Percentiles rank a stretch among this genome's conserved stretches.
Conservation (phyloP, 2,329 filamentous ascomycete species). For the Microcyclosporella mali region DNA sequence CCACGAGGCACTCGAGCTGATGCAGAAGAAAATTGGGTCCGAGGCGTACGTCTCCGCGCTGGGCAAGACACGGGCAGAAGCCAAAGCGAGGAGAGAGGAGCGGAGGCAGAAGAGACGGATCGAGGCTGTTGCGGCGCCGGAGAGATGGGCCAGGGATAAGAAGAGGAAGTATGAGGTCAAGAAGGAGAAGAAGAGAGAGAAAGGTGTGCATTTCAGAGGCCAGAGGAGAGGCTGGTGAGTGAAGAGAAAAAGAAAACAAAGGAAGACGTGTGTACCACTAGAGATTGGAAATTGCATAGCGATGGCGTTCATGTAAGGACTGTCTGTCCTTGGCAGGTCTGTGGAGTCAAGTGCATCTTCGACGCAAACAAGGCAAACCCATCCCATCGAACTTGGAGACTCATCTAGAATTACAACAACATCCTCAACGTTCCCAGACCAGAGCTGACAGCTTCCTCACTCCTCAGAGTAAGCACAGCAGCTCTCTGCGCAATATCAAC, state of each 20-base stretch:
- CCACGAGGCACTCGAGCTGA: constrained; percentile 68
- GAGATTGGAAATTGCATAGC: neutral
- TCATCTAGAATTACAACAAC: constrained; percentile 17
- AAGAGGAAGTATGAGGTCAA: constrained; percentile 77
- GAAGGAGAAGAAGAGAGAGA: constrained; percentile 74
- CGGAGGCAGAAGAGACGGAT: constrained; percentile 81
- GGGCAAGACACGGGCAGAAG: constrained; percentile 63
- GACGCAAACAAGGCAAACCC: too few relatives aligned
- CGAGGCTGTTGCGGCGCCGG: constrained; percentile 76
- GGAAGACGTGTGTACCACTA: neutral
- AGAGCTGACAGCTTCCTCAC: constrained; percentile 64
- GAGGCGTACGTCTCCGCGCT: constrained; percentile 70
- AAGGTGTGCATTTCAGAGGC: constrained; percentile 64
- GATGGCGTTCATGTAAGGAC: neutral
- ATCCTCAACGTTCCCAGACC: constrained; percentile 43
- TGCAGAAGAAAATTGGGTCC: constrained; percentile 81
- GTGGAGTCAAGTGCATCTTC: too few relatives aligned
- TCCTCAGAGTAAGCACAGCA: constrained; percentile 71
- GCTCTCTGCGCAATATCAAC: constrained; percentile 77
- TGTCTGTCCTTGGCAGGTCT: too few relatives aligned
- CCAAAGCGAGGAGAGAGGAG: constrained; percentile 65
- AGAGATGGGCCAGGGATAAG: constrained; percentile 72
- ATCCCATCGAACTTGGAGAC: too few relatives aligned
- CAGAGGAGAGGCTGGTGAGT: constrained; percentile 62
- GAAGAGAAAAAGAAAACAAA: too few relatives aligned